Base-by-base conservation (phyloP, 805 yeast genomes). In the Candida orba region DNA sequence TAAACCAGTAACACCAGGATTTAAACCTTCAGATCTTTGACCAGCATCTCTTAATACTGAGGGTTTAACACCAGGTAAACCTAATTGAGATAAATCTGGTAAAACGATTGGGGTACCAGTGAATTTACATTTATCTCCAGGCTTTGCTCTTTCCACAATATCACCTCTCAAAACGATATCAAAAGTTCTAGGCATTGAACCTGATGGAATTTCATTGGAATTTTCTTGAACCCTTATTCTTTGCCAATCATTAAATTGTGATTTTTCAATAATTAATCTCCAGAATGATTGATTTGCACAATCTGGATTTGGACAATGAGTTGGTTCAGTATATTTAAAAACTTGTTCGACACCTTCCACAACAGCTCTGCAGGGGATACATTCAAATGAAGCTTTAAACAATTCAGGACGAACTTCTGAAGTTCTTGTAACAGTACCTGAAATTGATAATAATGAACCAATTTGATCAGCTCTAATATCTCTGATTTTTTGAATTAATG, bases 101-200 rank as follows among this genome's bases (percentile, higher is more conserved):
- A 91, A 78, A 8, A 90, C 98, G 46, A 93, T 88, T 59, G 89
- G 93, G 1, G 95, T 83, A 37, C 99, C 99, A 0, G 95, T 87
- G 62, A 93, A 89, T 52, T 79, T 78, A 66, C 96, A 86, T 61
- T 87, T 84, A 64, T 91, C 98, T 52, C 99, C 99, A 2, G 99
- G 97, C 64, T 91, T 93, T 3, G 97, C 97, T 52, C 89, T 74
- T 60, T 91, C 99, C 8, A 93, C 98, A 42, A 88, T 74, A 53
- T 91, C 97, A 41, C 98, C 98, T 55, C 99, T 74, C 46, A 91
- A 66, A 41, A 91, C 84, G 22, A 91, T 91, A 62, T 91, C 99
- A 56, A 91, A 65, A 2, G 96, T 91, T 62, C 99, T 78, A 23
- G 99, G 99, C 99, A 91, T 91, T 4, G 97, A 89, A 25, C 99